A percentile compares a stretch with the other conserved stretches of the same genome.
Evolutionary conservation across 805 yeast genomes (phyloP).

Genomic region (Pichia gijzeniarum): DNA sequence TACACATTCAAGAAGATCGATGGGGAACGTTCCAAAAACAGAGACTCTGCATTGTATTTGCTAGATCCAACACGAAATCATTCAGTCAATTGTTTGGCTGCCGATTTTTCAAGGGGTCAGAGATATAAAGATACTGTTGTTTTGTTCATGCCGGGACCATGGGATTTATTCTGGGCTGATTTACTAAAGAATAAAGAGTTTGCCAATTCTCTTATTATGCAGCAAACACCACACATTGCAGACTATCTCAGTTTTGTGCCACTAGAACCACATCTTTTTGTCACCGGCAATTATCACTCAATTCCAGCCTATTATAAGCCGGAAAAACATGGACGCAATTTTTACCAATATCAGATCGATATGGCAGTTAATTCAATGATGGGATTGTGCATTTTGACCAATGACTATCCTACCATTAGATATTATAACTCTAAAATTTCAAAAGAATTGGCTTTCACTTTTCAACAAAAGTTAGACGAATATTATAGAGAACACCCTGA

Average conservation of each 20-base stretch:
- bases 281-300: slow-evolving; percentile 55
- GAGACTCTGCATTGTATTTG: slow-evolving; percentile 68
- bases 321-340: slow-evolving; percentile 52
- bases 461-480: slow-evolving; percentile 66
- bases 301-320: slow-evolving; percentile 66
- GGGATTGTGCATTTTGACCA: slow-evolving; percentile 67
- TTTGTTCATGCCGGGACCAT: slow-evolving; percentile 54
- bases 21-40: slow-evolving; percentile 25
- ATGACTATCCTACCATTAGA: slow-evolving; percentile 84
- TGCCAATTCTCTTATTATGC: not conserved
- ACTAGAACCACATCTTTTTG: slow-evolving; percentile 61
- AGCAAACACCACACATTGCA: slow-evolving; percentile 19
- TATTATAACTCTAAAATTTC: slow-evolving; percentile 53
- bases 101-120: slow-evolving; percentile 65
- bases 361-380: slow-evolving; percentile 60
- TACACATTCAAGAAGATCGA: slow-evolving; percentile 28
- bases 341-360: slow-evolving; percentile 52
- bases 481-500: slow-evolving; percentile 65
- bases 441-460: slow-evolving; percentile 55
- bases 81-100: slow-evolving; percentile 66
- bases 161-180: slow-evolving; percentile 19
- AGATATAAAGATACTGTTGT: slow-evolving; percentile 72
- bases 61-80: slow-evolving; percentile 57
- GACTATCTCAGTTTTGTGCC: slow-evolving; percentile 50
- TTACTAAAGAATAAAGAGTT: slow-evolving; percentile 14